These are phyloP conservation scores for Thalassiosira oceanica DNA, from an alignment of 352 stramenopile species.

Conservation along the genomic window DNA sequence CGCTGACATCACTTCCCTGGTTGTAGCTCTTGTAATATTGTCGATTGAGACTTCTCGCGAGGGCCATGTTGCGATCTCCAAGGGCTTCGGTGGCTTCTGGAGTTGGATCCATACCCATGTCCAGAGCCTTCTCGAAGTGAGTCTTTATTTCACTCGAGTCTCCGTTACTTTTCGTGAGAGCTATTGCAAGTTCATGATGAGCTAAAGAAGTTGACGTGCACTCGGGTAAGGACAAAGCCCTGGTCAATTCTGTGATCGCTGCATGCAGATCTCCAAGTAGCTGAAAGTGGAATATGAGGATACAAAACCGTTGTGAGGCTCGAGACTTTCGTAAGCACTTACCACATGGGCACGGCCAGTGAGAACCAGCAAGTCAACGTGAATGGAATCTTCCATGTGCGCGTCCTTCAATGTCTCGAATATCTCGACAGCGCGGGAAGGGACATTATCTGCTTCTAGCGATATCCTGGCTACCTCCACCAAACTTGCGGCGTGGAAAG, in stretches of 20 bases:
- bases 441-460: constrained; percentile 29
- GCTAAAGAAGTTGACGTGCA: constrained; percentile 24
- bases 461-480: constrained; percentile 40
- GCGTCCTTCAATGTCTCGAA: constrained; percentile 38
- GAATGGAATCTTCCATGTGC: constrained; percentile 32
- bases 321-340: constrained; percentile 5
- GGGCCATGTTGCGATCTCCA: constrained; percentile 46
- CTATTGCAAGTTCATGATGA: constrained; percentile 46
- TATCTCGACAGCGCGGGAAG: constrained; percentile 17
- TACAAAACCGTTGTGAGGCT: too few relatives aligned
- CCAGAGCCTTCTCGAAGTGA: constrained; percentile 48
- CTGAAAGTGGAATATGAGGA: constrained; percentile 10
- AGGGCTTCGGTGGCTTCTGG: constrained; percentile 44
- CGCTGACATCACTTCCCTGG: neutral
- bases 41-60: constrained; percentile 42
- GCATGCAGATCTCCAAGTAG: constrained; percentile 22
- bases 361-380: constrained; percentile 36
- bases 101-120: constrained; percentile 45
- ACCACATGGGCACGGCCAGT: constrained; percentile 24
- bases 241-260: constrained; percentile 39
- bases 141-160: constrained; percentile 42
- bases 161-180: constrained; percentile 25
- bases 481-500: constrained; percentile 36
- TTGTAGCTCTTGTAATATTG: constrained; percentile 39
- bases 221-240: constrained; percentile 37